These are phyloP conservation scores for Cladosporium sp. DNA, from an alignment of 2,329 filamentous ascomycete genomes.

Conservation along the genomic window DNA sequence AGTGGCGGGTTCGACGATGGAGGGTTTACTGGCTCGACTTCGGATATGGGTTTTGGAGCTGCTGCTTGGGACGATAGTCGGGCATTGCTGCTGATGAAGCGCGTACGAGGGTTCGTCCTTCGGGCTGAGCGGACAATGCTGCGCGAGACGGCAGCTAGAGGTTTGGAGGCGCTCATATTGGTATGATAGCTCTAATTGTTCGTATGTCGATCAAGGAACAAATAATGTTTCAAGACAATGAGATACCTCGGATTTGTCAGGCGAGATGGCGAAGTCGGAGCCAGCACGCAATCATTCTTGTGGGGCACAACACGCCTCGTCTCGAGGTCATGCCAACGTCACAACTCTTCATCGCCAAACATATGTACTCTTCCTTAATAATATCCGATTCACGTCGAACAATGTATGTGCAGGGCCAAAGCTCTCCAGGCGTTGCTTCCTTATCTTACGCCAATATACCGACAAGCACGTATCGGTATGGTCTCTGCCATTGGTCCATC, in stretches of 20 bases:
- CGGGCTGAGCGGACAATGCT: slow-evolving; percentile 23
- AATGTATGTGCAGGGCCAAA: neutral
- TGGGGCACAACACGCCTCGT: slow-evolving; percentile 6
- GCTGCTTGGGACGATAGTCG: slow-evolving; percentile 30
- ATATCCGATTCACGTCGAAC: too few species aligned
- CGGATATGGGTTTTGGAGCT: slow-evolving; percentile 31
- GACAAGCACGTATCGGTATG: neutral
- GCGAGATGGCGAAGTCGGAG: slow-evolving; percentile 12
- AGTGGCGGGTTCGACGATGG: slow-evolving; percentile 75
- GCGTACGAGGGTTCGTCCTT: slow-evolving; percentile 29
- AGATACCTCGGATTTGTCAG: slow-evolving; percentile 15
- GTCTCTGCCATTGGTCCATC: neutral
- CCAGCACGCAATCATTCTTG: slow-evolving; percentile 9
- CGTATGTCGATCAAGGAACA: neutral
- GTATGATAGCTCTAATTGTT: neutral
- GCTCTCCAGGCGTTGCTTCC: neutral
- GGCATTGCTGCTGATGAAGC: slow-evolving; percentile 24
- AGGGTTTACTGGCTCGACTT: slow-evolving; percentile 31
- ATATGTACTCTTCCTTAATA: neutral
- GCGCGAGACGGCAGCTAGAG: slow-evolving; percentile 17
- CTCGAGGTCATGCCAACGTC: slow-evolving; percentile 1
- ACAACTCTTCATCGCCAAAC: neutral
- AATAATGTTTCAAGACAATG: neutral
- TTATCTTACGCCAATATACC: neutral
- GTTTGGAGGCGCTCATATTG: slow-evolving; percentile 20